A percentile compares a stretch with the other conserved stretches of the same genome.
Conservation (phyloP, 352 stramenopile genomes). For the Phytophthora palmivora region DNA sequence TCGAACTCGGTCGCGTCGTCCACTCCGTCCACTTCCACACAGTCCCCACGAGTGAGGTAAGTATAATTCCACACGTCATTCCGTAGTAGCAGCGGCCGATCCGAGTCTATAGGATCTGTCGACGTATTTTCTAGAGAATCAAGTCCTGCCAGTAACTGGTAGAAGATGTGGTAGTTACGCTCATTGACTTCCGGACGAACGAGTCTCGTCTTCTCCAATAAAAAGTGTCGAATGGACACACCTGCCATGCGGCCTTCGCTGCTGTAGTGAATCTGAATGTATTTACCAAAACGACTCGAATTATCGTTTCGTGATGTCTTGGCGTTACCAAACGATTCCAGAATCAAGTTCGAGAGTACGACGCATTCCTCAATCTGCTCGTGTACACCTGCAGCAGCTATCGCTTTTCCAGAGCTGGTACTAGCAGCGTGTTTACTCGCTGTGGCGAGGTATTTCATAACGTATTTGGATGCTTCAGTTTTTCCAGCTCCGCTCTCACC, state of each 20-base stretch:
- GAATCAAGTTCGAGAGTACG: slow-evolving; percentile 80
- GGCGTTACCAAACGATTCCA: slow-evolving; percentile 86
- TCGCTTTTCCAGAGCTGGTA: slow-evolving; percentile 11
- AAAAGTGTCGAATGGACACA: slow-evolving; percentile 81
- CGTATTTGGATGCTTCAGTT: slow-evolving; percentile 95
- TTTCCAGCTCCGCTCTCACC: slow-evolving; percentile 94
- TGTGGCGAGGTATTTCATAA: slow-evolving; percentile 88
- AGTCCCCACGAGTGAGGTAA: slow-evolving; percentile 77
- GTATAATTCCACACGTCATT: slow-evolving; percentile 75
- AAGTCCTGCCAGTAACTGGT: slow-evolving; percentile 70
- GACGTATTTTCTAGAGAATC: slow-evolving; percentile 31
- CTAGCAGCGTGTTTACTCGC: slow-evolving; percentile 65
- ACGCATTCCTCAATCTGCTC: slow-evolving; percentile 87
- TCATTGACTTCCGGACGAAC: slow-evolving; percentile 74
- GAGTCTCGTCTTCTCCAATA: slow-evolving; percentile 83
- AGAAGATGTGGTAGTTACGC: slow-evolving; percentile 89
- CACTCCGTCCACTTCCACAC: slow-evolving; percentile 76
- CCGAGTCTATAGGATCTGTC: slow-evolving; percentile 20
- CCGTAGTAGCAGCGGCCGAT: slow-evolving; percentile 39
- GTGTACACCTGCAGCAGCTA: slow-evolving; percentile 47
- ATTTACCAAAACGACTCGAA: slow-evolving; percentile 92
- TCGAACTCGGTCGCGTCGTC: slow-evolving; percentile 79
- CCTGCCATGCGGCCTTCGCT: slow-evolving; percentile 72
- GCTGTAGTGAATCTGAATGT: slow-evolving; percentile 89
- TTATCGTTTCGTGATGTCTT: slow-evolving; percentile 91